phyloP scores from a whole-genome alignment of 169 alveolate species.

The Eimeria maxima region DNA sequence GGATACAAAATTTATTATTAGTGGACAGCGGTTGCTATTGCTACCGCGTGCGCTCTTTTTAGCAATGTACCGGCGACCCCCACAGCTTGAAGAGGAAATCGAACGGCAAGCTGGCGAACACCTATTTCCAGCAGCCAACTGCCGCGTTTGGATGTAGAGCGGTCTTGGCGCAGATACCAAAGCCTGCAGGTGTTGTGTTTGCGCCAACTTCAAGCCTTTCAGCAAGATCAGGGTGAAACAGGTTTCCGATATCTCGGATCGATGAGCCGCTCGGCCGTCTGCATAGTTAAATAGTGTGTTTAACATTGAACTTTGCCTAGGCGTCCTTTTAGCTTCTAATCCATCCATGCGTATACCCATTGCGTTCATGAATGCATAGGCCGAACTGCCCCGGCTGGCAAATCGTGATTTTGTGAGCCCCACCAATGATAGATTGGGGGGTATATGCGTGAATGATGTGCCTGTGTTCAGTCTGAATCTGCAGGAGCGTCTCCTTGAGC shows the following conservation, averaged over 20 bases:
- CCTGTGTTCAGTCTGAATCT: no score
- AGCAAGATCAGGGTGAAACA: background rate
- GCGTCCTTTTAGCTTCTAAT: background rate
- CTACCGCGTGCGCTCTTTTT: no score
- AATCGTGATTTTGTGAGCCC: no score
- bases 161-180: background rate
- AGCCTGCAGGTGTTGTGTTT: background rate
- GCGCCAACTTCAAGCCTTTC: background rate
- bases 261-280: background rate
- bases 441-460: no score
- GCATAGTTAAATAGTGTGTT: background rate
- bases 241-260: background rate
- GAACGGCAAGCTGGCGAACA: background rate
- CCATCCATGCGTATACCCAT: background rate
- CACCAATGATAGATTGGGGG: no score
- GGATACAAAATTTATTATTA: no score
- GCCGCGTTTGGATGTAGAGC: no score
- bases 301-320: background rate
- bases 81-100: background rate
- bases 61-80: background rate
- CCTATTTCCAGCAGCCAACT: background rate
- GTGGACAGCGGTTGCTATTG: no score
- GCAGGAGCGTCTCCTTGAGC: no score
- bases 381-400: no score
- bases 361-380: no score